A percentile compares a stretch with the other conserved stretches of the same genome.
Conservation (phyloP, 371 early-diverging fungal species). For the Mucor saturninus region DNA sequence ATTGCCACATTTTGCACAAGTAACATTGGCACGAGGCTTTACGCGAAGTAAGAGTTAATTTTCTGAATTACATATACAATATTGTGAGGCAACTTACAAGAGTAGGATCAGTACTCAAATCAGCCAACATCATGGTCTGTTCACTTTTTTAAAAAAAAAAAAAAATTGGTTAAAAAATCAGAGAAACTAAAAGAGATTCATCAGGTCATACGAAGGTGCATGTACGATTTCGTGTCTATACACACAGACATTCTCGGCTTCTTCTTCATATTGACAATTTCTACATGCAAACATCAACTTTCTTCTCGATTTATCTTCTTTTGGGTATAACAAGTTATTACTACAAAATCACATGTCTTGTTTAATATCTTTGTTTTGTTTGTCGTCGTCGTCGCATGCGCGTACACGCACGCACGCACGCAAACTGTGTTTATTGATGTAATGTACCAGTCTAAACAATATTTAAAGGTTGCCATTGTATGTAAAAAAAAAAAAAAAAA, state of each 20-base stretch:
- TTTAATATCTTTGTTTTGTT: not conserved
- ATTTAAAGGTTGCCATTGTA: constrained; percentile 73
- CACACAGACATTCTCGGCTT: constrained; percentile 81
- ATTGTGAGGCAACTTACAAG: constrained; percentile 39
- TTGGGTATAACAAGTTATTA: constrained; percentile 96
- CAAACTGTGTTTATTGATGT: not conserved
- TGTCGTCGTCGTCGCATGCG: not conserved
- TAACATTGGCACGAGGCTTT: constrained; percentile 71
- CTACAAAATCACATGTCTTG: constrained; percentile 39
- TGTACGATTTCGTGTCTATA: constrained; percentile 87
- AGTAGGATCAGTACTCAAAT: constrained; percentile 85
- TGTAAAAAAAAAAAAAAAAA: not conserved
- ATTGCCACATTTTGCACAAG: constrained; percentile 78
- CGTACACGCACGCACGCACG: no score
- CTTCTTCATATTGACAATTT: constrained; percentile 91
- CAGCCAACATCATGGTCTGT: constrained; percentile 76
- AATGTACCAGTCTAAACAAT: constrained; percentile 74
- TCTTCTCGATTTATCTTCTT: constrained; percentile 79
- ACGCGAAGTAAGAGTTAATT: not conserved
- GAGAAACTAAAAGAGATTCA: not conserved
- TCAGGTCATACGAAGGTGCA: constrained; percentile 67
- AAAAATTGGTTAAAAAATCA: not conserved
- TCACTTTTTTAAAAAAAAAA: constrained; percentile 54
- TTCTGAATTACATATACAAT: not conserved
- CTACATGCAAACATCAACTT: constrained; percentile 90